phyloP scores from a whole-genome alignment of 1,139 yeast genomes.

The Kurtzmaniella quercitrusa region DNA sequence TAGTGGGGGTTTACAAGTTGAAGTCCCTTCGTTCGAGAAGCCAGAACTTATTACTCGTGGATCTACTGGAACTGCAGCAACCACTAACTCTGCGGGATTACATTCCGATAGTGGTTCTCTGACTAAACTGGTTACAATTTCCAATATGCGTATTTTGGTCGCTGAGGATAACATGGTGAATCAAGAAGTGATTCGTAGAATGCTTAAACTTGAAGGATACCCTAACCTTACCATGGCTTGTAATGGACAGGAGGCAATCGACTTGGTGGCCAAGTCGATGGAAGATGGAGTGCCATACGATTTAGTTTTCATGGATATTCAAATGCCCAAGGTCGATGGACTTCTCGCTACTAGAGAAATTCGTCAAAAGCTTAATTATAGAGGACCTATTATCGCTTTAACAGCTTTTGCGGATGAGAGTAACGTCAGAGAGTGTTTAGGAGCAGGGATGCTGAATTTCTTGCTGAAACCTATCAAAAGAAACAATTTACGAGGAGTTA shows the following conservation, averaged over 20 bases:
- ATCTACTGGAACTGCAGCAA: constrained; percentile 62
- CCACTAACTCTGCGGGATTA: constrained; percentile 39
- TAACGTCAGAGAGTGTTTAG: constrained; percentile 71
- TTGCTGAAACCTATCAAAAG: constrained; percentile 84
- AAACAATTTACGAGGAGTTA: constrained; percentile 53
- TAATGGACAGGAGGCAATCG: constrained; percentile 88
- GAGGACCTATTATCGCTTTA: constrained; percentile 81
- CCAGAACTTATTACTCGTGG: constrained; percentile 45
- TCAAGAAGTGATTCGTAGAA: constrained; percentile 83
- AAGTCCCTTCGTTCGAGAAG: constrained; percentile 27
- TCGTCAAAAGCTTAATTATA: constrained; percentile 58
- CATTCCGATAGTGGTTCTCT: constrained; percentile 15
- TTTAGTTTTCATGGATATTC: constrained; percentile 90
- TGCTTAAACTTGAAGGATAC: constrained; percentile 79
- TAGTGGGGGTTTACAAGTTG: constrained; percentile 1
- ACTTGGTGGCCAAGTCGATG: constrained; percentile 50
- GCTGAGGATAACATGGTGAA: constrained; percentile 93
- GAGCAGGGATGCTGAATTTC: constrained; percentile 85
- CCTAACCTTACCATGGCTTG: constrained; percentile 68
- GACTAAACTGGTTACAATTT: constrained; percentile 24
- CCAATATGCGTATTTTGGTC: constrained; percentile 60
- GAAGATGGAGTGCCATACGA: constrained; percentile 47
- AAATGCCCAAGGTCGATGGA: constrained; percentile 94
- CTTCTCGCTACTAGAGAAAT: constrained; percentile 74
- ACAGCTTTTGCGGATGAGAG: constrained; percentile 94